Percentiles rank a stretch among this genome's conserved stretches.
Evolutionary conservation across 2,329 filamentous ascomycete genomes (phyloP).

Genomic region (Fusarium mexicanum): DNA sequence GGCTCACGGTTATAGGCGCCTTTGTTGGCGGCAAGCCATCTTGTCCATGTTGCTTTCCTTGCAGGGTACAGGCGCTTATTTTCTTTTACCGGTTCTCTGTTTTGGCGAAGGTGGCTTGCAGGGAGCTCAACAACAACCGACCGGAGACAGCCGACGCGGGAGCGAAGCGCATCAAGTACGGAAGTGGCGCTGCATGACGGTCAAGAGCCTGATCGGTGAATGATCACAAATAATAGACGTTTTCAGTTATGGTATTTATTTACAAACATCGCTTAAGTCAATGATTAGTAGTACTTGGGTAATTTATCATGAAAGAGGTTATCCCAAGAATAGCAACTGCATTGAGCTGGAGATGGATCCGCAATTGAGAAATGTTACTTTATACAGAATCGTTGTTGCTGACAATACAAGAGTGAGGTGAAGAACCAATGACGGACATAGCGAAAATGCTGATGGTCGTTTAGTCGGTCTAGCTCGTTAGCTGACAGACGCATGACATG

Average conservation of each 20-base stretch:
- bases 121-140: not conserved
- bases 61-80: not conserved
- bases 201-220: not conserved
- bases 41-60: not conserved
- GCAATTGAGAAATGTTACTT: not conserved
- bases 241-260: not conserved
- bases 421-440: not conserved
- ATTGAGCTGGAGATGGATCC: accelerated
- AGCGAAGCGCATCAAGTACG: not conserved
- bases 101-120: not conserved
- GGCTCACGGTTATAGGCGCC: accelerated
- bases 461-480: slow-evolving; percentile 1
- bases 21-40: not conserved
- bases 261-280: not conserved
- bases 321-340: not conserved
- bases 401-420: not conserved
- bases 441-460: not conserved
- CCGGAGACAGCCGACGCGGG: not conserved
- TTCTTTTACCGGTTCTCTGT: not conserved
- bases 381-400: not conserved
- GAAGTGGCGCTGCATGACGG: not conserved
- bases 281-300: accelerated
- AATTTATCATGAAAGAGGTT: too few species aligned
- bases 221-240: not conserved
- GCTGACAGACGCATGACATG: slow-evolving; percentile 20